Evolutionary conservation across 768 basidiomycete genomes (phyloP).

Genomic region (Boletus vinaceobasis): DNA sequence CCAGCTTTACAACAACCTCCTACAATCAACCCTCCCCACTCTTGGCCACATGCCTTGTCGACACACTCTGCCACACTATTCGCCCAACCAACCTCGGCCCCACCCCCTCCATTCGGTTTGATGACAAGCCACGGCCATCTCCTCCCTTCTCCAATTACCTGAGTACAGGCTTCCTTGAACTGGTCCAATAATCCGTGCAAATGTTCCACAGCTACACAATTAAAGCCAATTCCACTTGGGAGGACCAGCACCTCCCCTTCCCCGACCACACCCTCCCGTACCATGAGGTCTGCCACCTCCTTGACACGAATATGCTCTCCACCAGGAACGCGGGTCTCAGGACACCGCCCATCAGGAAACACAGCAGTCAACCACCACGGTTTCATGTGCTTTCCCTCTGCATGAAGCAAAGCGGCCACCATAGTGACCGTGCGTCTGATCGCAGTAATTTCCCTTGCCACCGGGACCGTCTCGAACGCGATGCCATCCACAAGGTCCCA

Average conservation of each 20-base stretch:
- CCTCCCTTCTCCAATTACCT: conserved; percentile 7
- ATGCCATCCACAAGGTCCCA: conserved; percentile 62
- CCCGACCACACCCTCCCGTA: conserved; percentile 24
- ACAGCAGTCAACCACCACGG: conserved; percentile 77
- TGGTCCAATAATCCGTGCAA: conserved; percentile 39
- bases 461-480: conserved; percentile 78
- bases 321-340: conserved; percentile 35
- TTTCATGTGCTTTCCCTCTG: conserved; percentile 36
- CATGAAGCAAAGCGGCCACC: conserved; percentile 29
- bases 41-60: conserved; percentile 11
- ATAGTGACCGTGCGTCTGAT: conserved; percentile 56
- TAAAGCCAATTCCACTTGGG: conserved; percentile 66
- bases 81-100: conserved; percentile 34
- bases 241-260: conserved; percentile 16
- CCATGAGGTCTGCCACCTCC: conserved; percentile 44
- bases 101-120: conserved; percentile 70
- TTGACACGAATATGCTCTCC: conserved; percentile 27
- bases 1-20: conserved; percentile 72
- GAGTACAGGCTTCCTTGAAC: conserved; percentile 29
- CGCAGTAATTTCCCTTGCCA: conserved; percentile 60
- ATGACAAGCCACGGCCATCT: conserved; percentile 53
- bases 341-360: conserved; percentile 49
- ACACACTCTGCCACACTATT: conserved; percentile 27
- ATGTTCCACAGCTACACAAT: conserved; percentile 57
- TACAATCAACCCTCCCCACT: conserved; percentile 52